Percentiles rank a stretch among this genome's conserved stretches.
These are phyloP conservation scores for Hibiscus mutabilis DNA, from an alignment of 345 rosid species.

Conservation along the genomic window DNA sequence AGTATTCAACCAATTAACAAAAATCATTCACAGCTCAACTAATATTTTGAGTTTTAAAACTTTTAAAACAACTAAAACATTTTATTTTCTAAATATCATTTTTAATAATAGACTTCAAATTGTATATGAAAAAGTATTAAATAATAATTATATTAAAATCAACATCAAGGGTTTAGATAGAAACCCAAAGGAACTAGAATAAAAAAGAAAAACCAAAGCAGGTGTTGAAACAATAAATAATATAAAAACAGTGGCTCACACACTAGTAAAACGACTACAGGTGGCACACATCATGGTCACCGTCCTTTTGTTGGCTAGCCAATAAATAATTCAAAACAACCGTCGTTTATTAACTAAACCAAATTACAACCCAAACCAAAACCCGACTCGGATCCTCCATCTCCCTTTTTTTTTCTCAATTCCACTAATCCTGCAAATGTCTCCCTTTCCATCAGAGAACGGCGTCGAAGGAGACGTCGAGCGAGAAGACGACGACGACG, in stretches of 20 bases:
- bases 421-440: slow-evolving; percentile 35
- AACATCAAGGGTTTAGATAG: too few relatives aligned
- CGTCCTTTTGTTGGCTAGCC: slow-evolving; percentile 7
- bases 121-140: too few relatives aligned
- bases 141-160: too few relatives aligned
- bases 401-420: background rate
- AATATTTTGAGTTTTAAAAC: too few relatives aligned
- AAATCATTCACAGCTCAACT: too few relatives aligned
- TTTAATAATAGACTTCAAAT: too few relatives aligned
- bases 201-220: background rate
- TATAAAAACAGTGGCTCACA: background rate
- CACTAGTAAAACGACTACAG: background rate
- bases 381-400: background rate
- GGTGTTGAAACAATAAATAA: background rate
- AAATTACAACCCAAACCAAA: background rate
- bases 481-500: slow-evolving; percentile 65
- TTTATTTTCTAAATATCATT: too few relatives aligned
- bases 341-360: slow-evolving; percentile 1
- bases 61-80: too few relatives aligned
- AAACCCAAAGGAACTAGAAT: too few relatives aligned
- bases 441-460: slow-evolving; percentile 78
- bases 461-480: slow-evolving; percentile 86
- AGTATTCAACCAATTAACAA: too few relatives aligned
- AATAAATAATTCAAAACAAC: slow-evolving; percentile 3
- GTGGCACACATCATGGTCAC: slow-evolving; percentile 8